Evolutionary conservation across 106 monocot species (phyloP).

Genomic region (Phalaenopsis equestris): DNA sequence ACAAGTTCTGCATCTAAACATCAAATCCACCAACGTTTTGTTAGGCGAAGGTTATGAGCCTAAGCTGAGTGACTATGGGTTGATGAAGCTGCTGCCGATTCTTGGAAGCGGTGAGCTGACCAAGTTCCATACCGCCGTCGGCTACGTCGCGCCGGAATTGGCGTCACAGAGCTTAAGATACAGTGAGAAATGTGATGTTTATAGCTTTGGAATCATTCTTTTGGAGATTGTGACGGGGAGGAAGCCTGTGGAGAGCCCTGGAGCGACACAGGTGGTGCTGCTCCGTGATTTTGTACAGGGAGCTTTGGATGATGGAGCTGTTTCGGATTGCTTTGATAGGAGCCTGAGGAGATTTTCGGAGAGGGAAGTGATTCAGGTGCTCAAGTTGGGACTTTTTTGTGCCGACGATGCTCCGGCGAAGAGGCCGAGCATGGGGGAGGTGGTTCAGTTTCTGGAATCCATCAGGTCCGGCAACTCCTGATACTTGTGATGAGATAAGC

Average conservation of each 20-base stretch:
- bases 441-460: conserved; percentile 89
- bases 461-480: conserved; percentile 36
- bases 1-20: conserved; percentile 79
- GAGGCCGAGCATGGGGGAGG: conserved; percentile 92
- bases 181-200: conserved; percentile 92
- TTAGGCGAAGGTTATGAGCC: conserved; percentile 58
- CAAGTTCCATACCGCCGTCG: conserved; percentile 62
- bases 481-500: neutral
- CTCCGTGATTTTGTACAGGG: conserved; percentile 62
- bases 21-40: conserved; percentile 85
- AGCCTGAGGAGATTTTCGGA: conserved; percentile 50
- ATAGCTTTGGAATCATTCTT: conserved; percentile 85
- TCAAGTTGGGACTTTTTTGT: conserved; percentile 88
- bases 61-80: conserved; percentile 84
- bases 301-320: conserved; percentile 56
- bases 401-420: conserved; percentile 47
- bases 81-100: conserved; percentile 72
- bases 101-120: conserved; percentile 35
- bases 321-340: conserved; percentile 65
- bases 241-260: conserved; percentile 70
- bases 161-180: conserved; percentile 70
- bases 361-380: conserved; percentile 79
- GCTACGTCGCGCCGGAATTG: conserved; percentile 88
- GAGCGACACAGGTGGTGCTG: conserved; percentile 46
- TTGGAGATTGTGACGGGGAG: conserved; percentile 88